Evolutionary conservation across 495 filamentous ascomycete species (phyloP).

Genomic region (Aspergillus ellipticus): DNA sequence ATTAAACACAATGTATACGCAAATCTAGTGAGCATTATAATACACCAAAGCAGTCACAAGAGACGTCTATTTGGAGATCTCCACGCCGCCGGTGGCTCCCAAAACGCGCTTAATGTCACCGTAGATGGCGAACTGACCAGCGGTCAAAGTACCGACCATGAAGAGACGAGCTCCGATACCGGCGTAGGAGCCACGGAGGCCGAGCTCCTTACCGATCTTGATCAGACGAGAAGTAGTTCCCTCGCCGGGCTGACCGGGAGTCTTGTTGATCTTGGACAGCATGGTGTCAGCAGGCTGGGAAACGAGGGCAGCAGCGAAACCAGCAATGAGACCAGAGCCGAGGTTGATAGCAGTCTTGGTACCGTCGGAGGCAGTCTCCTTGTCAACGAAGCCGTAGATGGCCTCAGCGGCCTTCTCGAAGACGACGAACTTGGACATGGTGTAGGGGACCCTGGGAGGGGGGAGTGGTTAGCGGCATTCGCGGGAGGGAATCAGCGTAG

Average conservation of each 20-base stretch:
- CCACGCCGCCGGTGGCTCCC: conserved; percentile 73
- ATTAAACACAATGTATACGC: conserved; percentile 29
- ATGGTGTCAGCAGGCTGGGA: conserved; percentile 99
- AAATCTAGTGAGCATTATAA: conserved; percentile 40
- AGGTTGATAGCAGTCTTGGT: conserved; percentile 89
- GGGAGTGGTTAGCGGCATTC: not conserved
- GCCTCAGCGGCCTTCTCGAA: conserved; percentile 94
- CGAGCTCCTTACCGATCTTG: conserved; percentile 96
- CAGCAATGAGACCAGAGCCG: conserved; percentile 90
- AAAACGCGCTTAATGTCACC: conserved; percentile 56
- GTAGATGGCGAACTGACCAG: conserved; percentile 97
- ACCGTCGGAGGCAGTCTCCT: conserved; percentile 66
- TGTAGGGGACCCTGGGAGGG: conserved; percentile 82
- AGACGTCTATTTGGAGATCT: conserved; percentile 58
- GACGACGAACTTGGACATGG: conserved; percentile 99
- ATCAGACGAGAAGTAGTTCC: conserved; percentile 84
- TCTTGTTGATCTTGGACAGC: conserved; percentile 99
- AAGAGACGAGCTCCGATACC: conserved; percentile 94
- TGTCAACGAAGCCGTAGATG: conserved; percentile 70
- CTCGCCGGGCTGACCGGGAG: conserved; percentile 91
- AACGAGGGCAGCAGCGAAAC: conserved; percentile 94
- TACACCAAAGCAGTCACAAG: conserved; percentile 28
- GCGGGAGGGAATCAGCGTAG: too few relatives aligned
- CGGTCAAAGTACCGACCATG: conserved; percentile 71
- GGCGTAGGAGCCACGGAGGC: conserved; percentile 78